phyloP scores from a whole-genome alignment of 2,329 filamentous ascomycete species.

The Aspergillus fructus region DNA sequence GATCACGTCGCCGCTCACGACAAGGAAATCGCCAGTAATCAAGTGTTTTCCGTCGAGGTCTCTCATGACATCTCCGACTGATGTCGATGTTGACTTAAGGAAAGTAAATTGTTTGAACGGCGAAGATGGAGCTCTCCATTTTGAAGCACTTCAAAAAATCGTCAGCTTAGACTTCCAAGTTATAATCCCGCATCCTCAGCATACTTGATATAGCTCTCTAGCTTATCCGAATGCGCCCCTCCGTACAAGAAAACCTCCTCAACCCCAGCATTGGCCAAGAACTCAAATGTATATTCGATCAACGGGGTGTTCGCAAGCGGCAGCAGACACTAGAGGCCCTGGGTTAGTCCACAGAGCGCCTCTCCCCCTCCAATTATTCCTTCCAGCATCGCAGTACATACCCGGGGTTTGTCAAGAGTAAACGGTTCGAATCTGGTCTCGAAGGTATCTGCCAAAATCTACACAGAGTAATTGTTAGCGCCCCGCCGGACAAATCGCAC shows the following conservation, averaged over 20 bases:
- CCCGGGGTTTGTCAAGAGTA: conserved; percentile 82
- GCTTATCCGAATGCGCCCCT: conserved; percentile 78
- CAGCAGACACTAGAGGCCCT: conserved; percentile 71
- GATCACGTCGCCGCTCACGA: conserved; percentile 90
- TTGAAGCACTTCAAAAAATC: conserved; percentile 56
- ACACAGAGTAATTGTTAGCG: conserved; percentile 16
- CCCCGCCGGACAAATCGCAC: background rate
- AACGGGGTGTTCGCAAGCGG: conserved; percentile 90
- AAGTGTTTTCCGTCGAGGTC: conserved; percentile 84
- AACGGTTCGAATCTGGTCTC: conserved; percentile 90
- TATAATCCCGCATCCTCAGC: conserved; percentile 11
- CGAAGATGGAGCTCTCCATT: conserved; percentile 70
- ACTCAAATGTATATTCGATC: conserved; percentile 97
- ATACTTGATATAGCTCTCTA: conserved; percentile 79
- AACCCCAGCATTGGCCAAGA: conserved; percentile 92
- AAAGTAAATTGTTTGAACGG: conserved; percentile 81
- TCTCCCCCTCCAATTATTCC: background rate
- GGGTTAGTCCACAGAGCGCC: conserved; percentile 2
- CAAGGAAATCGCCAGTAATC: conserved; percentile 85
- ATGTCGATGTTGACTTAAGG: conserved; percentile 81
- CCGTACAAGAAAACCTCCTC: conserved; percentile 92
- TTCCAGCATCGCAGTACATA: conserved; percentile 45
- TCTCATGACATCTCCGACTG: conserved; percentile 89
- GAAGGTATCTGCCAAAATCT: conserved; percentile 93
- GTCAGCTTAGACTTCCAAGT: conserved; percentile 4